Percentiles rank a stretch among this genome's conserved stretches.
phyloP scores from a whole-genome alignment of 257 asterid genomes.

The Nyctanthes arbortristis region DNA sequence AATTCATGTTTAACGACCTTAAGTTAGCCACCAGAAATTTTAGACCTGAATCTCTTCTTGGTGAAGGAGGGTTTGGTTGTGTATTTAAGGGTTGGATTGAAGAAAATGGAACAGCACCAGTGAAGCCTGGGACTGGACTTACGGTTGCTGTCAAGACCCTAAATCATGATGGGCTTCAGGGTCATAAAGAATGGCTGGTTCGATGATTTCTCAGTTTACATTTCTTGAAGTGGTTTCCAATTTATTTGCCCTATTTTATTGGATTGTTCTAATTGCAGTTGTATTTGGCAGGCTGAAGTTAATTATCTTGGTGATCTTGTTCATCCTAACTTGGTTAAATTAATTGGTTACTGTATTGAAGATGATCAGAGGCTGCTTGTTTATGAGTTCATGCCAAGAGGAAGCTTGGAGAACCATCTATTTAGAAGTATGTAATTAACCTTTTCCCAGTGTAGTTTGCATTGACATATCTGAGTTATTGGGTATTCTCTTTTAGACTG shows the following conservation, averaged over 20 bases:
- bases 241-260: conserved; percentile 13
- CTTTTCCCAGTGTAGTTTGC: conserved; percentile 20
- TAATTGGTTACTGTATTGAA: conserved; percentile 95
- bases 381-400: conserved; percentile 97
- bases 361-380: conserved; percentile 94
- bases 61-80: conserved; percentile 99
- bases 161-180: conserved; percentile 98
- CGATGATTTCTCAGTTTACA: conserved; percentile 34
- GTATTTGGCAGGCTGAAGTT: conserved; percentile 85
- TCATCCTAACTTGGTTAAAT: conserved; percentile 90
- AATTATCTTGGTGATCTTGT: conserved; percentile 88
- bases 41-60: conserved; percentile 96
- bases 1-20: conserved; percentile 80
- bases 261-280: conserved; percentile 28
- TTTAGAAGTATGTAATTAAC: conserved; percentile 71
- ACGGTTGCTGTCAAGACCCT: conserved; percentile 97
- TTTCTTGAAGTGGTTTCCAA: conserved; percentile 4
- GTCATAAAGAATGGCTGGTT: conserved; percentile 99
- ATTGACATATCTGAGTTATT: conserved; percentile 19
- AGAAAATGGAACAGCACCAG: conserved; percentile 98
- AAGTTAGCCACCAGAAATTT: conserved; percentile 90
- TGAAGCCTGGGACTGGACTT: conserved; percentile 97
- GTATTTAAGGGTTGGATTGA: conserved; percentile 99
- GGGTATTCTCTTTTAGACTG: conserved; percentile 4
- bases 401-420: conserved; percentile 98